Base-by-base conservation (phyloP, 2,329 filamentous ascomycete species). In the Paraphoma chrysanthemicola region DNA sequence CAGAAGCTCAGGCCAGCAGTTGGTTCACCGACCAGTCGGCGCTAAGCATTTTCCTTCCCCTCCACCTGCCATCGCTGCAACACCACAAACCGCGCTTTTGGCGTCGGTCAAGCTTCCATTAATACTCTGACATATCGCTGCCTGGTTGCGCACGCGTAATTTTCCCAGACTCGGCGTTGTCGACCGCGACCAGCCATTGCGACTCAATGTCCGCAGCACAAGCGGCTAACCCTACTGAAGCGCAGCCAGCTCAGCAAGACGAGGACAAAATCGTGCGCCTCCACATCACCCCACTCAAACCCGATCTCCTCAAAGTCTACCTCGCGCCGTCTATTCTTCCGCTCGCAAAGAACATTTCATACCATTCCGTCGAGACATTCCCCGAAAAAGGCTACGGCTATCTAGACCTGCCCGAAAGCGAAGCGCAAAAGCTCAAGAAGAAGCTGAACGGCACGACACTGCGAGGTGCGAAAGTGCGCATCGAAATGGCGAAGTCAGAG, bases 341-440 rank as follows among this genome's bases (percentile, higher is more conserved):
- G 12, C 81, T 81, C 44, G 92, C 91, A 17, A 87, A 87, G 59
- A 91, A 93, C 72, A 86, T 97, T 50, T 97, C 93, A n/a, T 97
- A 90, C 78, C 94, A 98, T 77, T 82, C 83, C 5, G 80, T 97
- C 64, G 86, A 92, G 71, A 93, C 93, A 0, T 97, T 96, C 62
- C 94, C 94, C 12, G 95, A 99, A 64, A 90, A 87, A 73, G 89
- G 86, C 51, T 99, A 92, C 86, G 95, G 94, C 53, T 99, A 91
- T 79, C 82, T 98, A 57, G 93, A 96, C 45, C 79, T 99, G 38
- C 93, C 93, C 0, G 79, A 75, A 3, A 86, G 87, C 77, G 93
- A 96, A 63, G 95, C 94, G 9, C 90, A 94, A n/a, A 96, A 93
- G 77, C 79, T 98, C 51, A 92, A 89, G 80, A 94, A 90, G 79